Base-by-base conservation (phyloP, 2,329 filamentous ascomycete genomes). In the Coniosporium tulheliwenetii region DNA sequence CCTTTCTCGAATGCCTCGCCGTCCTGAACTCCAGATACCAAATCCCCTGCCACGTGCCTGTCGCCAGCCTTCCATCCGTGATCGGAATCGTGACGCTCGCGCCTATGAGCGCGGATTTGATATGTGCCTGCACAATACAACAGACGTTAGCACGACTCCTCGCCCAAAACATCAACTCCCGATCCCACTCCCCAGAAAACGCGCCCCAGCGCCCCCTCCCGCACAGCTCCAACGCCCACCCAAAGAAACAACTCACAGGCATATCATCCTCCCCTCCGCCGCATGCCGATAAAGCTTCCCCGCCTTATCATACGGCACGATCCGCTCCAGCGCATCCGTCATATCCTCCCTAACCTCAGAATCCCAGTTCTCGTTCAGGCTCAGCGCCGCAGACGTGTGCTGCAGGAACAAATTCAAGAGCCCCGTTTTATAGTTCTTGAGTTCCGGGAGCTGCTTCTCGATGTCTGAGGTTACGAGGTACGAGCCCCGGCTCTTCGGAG, bases 21-120 rank as follows among this genome's bases (percentile, higher is more conserved):
- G 67, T 73, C 42, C 89, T 72, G 58, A 96, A 96, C 62, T 96
- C 91, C 48, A 95, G 65, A 60, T 93, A 93, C 83, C 85, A 96
- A 44, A 96, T 89, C 0, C 91, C 77, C 77, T 91, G 84, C 84
- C 83, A 89, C 12, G 75, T 79, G 1, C 76, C 76, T 12, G 70
- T 75, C 8, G 66, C 79, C 56, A 96, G 60, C 50, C 74, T 78
- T 33, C 91, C 91, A 54, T 96, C 78, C 44, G 75, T 81, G 58
- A 98, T 95, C 1, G 91, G 91, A 43, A 98, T 81, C 5, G 79
- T 89, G 2, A 96, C 77, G 50, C 82, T 93, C 3, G 87, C 85
- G 10, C 91, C 91, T 29, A 96, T 71, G 39, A 98, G 65, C 0
- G 85, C 82, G 43, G 80, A 85, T 65, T 98, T 98, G 59, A 98